Base-by-base conservation (phyloP, 2,329 filamentous ascomycete species). In the Stemphylium beticola region DNA sequence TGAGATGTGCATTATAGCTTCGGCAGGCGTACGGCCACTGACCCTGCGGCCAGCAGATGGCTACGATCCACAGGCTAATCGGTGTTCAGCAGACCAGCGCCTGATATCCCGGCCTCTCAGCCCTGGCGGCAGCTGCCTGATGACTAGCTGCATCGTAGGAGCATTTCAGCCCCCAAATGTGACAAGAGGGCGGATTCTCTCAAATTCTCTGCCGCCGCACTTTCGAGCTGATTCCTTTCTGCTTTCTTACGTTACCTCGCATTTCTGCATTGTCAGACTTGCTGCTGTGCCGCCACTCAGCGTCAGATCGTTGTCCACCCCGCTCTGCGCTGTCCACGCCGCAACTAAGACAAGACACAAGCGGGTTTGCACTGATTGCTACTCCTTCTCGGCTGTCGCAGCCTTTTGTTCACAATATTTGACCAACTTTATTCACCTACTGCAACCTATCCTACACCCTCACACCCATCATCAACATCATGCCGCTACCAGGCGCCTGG, bases 131-230 rank as follows among this genome's bases (percentile, higher is more conserved):
- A 59, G 59, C 61, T 66, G 63, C 64, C 65, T 68, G 65, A 66
- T 66, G 64, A 68, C 64, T 68, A 68, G 65, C 65, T 63, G 60
- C 62, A 61, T 67, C 59, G 57, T 57, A 37, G 57, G 60, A 56
- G 53, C 45, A 61, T 67, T 62, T 55, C 52, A 60, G 61, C 64
- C 66, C 66, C 66, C 58, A 67, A 60, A 53, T 44, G 44, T 44
- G 46, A 32, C 55, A 50, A 26, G 46, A 47, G 17, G 40, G 53
- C 54, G 56, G 46, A 38, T 60, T 63, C 61, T 49, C 60, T 66
- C 57, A 64, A 64, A 66, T 62, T 50, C 55, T 42, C 51, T 47
- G 48, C 53, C 33, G 53, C 61, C 55, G 64, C 66, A 49, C 52
- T 59, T 57, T 57, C 50, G 49, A 55, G 37, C 46, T 44, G 49